These are phyloP conservation scores for Cicer arietinum DNA, from an alignment of 306 rosid species.

Conservation along the genomic window DNA sequence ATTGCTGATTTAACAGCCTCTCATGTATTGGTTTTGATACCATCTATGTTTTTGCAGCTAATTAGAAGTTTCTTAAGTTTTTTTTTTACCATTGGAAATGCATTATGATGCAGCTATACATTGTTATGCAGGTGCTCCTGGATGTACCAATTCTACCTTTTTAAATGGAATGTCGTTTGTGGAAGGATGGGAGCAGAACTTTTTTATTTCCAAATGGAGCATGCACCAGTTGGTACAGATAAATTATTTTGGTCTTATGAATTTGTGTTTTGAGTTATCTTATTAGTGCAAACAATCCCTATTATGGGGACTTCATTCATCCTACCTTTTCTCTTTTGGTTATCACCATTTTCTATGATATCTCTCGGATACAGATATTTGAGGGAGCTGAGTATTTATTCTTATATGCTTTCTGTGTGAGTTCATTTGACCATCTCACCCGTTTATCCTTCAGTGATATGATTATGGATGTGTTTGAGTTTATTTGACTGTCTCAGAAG, in stretches of 20 bases:
- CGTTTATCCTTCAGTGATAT: neutral
- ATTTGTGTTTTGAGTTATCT: conserved; percentile 25
- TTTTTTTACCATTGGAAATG: conserved; percentile 20
- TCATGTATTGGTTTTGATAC: conserved; percentile 35
- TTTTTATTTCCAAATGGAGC: conserved; percentile 96
- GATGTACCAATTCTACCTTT: conserved; percentile 71
- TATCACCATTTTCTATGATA: conserved; percentile 15
- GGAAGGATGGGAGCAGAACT: conserved; percentile 89
- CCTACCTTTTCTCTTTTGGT: conserved; percentile 17
- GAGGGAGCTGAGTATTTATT: conserved; percentile 21
- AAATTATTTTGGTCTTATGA: conserved; percentile 27
- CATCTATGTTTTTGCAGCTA: conserved; percentile 5
- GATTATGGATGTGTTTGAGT: neutral
- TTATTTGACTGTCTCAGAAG: conserved; percentile 4
- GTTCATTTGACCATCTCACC: conserved; percentile 4
- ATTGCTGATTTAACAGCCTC: neutral
- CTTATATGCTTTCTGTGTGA: conserved; percentile 3
- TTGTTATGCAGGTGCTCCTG: conserved; percentile 88
- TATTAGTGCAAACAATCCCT: neutral
- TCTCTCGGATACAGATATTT: conserved; percentile 26
- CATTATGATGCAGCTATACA: conserved; percentile 30
- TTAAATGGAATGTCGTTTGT: conserved; percentile 95
- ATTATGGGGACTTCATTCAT: conserved; percentile 6
- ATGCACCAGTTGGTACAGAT: conserved; percentile 93
- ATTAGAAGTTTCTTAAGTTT: conserved; percentile 16